A percentile compares a stretch with the other conserved stretches of the same genome.
phyloP scores from a whole-genome alignment of 2,329 filamentous ascomycete species.

The Capronia coronata region DNA sequence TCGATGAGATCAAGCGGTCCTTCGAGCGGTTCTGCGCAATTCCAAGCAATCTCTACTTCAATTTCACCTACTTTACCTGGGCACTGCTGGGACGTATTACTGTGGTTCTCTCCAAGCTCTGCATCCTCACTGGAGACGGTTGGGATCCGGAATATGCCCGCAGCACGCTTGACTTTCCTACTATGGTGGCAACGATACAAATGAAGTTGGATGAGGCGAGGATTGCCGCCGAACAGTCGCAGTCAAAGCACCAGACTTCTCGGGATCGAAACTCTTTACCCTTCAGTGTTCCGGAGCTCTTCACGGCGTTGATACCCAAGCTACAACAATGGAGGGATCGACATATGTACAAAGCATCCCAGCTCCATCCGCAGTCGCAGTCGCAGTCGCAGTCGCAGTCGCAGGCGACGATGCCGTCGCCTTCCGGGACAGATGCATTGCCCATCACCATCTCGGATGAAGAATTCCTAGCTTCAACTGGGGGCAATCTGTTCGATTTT shows the following conservation, averaged over 20 bases:
- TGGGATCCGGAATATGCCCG: conserved; percentile 30
- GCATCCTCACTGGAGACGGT: conserved; percentile 25
- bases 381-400: too few species aligned
- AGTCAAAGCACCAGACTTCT: not conserved
- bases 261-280: not conserved
- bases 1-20: conserved; percentile 44
- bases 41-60: conserved; percentile 40
- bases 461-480: not conserved
- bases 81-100: conserved; percentile 45
- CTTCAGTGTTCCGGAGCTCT: not conserved
- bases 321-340: conserved; percentile 3
- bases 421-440: not conserved
- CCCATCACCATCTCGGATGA: not conserved
- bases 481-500: conserved; percentile 1
- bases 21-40: conserved; percentile 47
- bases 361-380: not conserved
- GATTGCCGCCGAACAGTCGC: not conserved
- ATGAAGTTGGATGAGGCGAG: conserved; percentile 17
- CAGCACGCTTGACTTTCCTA: conserved; percentile 26
- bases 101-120: conserved; percentile 29
- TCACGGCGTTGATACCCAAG: not conserved
- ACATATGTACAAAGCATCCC: not conserved
- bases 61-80: conserved; percentile 43
- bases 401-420: not conserved
- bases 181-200: conserved; percentile 19